Evolutionary conservation across 2,329 filamentous ascomycete species (phyloP).

Genomic region (Lasiodiplodia citricola): DNA sequence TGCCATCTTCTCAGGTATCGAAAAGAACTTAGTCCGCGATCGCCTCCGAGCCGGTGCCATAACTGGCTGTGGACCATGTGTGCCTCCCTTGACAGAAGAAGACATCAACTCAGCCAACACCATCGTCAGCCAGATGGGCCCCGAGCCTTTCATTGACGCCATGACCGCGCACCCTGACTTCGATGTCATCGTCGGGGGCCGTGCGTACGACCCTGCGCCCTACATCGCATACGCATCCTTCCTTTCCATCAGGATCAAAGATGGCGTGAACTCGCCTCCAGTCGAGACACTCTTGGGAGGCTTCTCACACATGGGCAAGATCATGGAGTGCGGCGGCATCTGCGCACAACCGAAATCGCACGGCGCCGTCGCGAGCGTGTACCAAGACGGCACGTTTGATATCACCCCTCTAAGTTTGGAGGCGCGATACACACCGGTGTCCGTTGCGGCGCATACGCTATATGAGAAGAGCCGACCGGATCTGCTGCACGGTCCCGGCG

Average conservation of each 20-base stretch:
- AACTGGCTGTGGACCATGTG: background rate
- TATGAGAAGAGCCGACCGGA: background rate
- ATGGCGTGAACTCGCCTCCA: too few relatives aligned
- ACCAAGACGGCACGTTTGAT: conserved; percentile 53
- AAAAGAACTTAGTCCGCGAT: background rate
- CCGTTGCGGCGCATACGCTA: background rate
- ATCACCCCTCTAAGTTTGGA: conserved; percentile 49
- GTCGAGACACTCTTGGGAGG: background rate
- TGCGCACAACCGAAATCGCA: conserved; percentile 56
- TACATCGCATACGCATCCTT: conserved; percentile 34
- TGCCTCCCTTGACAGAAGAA: conserved; percentile 27
- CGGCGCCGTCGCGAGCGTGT: conserved; percentile 50
- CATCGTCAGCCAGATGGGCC: conserved; percentile 55
- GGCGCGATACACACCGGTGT: conserved; percentile 29
- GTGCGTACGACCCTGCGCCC: conserved; percentile 36
- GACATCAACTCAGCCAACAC: conserved; percentile 46
- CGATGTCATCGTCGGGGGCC: conserved; percentile 56
- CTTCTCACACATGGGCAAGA: conserved; percentile 59
- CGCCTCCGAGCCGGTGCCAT: background rate
- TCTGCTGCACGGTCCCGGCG: background rate
- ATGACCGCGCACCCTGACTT: conserved; percentile 51
- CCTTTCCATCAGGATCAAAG: background rate
- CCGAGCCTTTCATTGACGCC: conserved; percentile 52
- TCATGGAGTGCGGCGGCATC: conserved; percentile 58
- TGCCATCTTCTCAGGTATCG: background rate